Base-by-base conservation (phyloP, 768 basidiomycete species). In the Amanita jacksonii region DNA sequence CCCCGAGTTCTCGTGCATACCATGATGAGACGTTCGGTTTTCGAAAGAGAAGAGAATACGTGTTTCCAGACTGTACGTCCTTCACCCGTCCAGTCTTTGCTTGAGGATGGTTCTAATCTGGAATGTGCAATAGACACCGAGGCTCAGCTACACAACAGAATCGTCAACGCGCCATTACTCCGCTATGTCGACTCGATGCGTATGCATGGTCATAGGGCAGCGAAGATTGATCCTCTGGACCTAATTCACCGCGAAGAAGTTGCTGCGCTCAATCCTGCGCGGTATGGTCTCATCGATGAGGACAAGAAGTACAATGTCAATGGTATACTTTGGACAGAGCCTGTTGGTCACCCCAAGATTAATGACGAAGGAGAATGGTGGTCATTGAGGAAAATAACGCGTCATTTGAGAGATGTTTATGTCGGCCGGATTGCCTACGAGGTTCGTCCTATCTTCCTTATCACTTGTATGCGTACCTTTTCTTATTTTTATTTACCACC, bases 151-250 rank as follows among this genome's bases (percentile, higher is more conserved):
- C 57, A 67, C 41, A 86, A 86, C 60, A 74, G 91, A 7, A 69
- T 69, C 10, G 56, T 58, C 3, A 91, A 93, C 52, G 88, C 89
- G 0, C 67, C 86, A 3, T 66, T 96, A 13, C 65, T 93, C 34
- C 83, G 92, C 25, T 93, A 91, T 56, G 86, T 91, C 8, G 92
- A 94, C 57, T 82, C 85, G 1, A 73, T 94, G 52, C 75, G 90
- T n/a, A 80, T 71, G 0, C 85, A 90, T 51, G 85, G 84, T 0
- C 89, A 91, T 54, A 77, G 87, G 23, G 87, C 88, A 3, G 88
- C 89, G 0, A 70, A 74, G 33, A 85, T 94, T 32, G 91, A 96
- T 56, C 91, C 92, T 0, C 65, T 94, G 27, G 89, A 91, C 60
- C 63, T 94, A 41, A 81, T 94, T 23, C 81, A 86, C 43, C 78